Conservation (phyloP, 202 grass and related monocot species). For the Panicum hallii region DNA sequence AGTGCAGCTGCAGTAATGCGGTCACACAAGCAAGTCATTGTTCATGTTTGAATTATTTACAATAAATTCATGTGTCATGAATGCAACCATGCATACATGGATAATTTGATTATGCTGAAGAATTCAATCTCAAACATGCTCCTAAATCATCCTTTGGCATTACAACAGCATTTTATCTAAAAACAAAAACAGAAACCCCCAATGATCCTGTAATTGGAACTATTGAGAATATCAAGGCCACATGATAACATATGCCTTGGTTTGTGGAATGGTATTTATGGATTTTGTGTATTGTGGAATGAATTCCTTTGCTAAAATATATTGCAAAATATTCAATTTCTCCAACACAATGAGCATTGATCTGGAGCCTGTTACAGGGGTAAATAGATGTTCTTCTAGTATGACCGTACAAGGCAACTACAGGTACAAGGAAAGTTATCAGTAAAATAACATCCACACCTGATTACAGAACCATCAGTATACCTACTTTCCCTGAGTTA, state of each 20-base stretch:
- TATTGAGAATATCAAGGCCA: constrained; percentile 12
- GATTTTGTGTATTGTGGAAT: neutral
- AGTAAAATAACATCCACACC: neutral
- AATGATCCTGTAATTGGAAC: neutral
- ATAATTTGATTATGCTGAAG: constrained; percentile 7
- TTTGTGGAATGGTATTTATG: neutral
- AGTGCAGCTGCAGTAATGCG: constrained; percentile 1
- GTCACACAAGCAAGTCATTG: neutral
- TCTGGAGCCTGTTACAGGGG: neutral
- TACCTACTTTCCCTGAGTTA: constrained; percentile 8
- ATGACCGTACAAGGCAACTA: constrained; percentile 11
- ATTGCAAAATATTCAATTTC: neutral
- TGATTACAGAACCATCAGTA: constrained; percentile 12
- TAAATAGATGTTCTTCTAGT: constrained; percentile 21
- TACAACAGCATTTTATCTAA: constrained; percentile 5
- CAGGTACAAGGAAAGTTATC: constrained; percentile 9
- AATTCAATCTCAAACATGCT: neutral
- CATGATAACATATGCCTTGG: constrained; percentile 6
- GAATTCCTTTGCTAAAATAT: neutral
- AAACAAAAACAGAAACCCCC: neutral
- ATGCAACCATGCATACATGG: constrained; percentile 4
- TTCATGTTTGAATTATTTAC: neutral
- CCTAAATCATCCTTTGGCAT: neutral
- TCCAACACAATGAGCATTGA: neutral
- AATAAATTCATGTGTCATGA: neutral